A percentile compares a stretch with the other conserved stretches of the same genome.
Evolutionary conservation across 2,329 filamentous ascomycete species (phyloP).

Genomic region (Biscogniauxia marginata): DNA sequence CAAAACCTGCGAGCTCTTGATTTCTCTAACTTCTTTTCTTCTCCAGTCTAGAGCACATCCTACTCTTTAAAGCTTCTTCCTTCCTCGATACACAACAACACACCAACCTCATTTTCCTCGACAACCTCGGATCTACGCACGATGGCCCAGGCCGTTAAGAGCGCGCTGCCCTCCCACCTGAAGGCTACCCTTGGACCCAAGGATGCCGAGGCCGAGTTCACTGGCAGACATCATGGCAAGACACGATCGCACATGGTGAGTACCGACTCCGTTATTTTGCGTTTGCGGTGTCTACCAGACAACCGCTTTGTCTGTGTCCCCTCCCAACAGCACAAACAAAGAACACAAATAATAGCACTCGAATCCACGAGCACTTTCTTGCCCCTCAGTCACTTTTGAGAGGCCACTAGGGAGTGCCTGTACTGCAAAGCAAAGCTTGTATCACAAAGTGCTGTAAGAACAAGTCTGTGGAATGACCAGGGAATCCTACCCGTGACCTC

Average conservation of each 20-base stretch:
- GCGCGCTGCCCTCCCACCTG: slow-evolving; percentile 80
- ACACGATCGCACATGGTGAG: slow-evolving; percentile 82
- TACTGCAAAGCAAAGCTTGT: background rate
- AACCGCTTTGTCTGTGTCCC: slow-evolving; percentile 4
- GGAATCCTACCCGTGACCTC: too few species aligned
- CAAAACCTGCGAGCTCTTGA: background rate
- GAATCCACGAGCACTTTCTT: background rate
- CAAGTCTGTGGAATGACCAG: background rate
- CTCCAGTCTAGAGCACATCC: background rate
- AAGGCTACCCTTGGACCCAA: slow-evolving; percentile 55
- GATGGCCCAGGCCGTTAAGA: slow-evolving; percentile 71
- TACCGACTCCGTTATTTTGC: slow-evolving; percentile 26
- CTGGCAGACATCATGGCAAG: slow-evolving; percentile 76
- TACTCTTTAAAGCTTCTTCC: background rate
- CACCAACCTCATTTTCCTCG: slow-evolving; percentile 7
- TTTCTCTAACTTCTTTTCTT: background rate
- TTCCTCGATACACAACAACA: background rate
- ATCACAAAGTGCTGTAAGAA: background rate
- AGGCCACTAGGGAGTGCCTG: background rate
- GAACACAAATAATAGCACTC: background rate
- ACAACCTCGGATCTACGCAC: slow-evolving; percentile 6
- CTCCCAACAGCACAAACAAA: background rate
- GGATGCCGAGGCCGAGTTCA: slow-evolving; percentile 49
- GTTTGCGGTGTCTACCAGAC: background rate
- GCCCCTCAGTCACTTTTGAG: background rate